Evolutionary conservation across 176 grass and related monocot genomes (phyloP).

Genomic region (Chloris gayana): DNA sequence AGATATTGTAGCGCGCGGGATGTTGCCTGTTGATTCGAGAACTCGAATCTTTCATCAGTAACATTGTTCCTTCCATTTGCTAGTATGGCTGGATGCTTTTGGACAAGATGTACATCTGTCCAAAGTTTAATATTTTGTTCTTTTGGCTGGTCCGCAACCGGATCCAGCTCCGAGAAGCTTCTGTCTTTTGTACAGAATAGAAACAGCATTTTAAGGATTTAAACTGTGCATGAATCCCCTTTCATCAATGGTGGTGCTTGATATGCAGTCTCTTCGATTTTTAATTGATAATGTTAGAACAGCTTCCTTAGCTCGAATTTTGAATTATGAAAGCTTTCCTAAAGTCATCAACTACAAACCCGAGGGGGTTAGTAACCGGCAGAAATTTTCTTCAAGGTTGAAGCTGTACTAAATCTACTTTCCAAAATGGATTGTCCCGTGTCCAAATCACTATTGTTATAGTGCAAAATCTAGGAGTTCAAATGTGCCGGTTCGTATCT

Average conservation of each 20-base stretch:
- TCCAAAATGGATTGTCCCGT: too few species aligned
- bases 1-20: slow-evolving; percentile 12
- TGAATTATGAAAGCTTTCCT: too few species aligned
- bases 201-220: slow-evolving; percentile 22
- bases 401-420: background rate
- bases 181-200: slow-evolving; percentile 48
- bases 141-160: slow-evolving; percentile 20
- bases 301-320: too few species aligned
- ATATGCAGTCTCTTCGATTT: background rate
- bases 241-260: background rate
- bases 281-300: too few species aligned
- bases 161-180: slow-evolving; percentile 37
- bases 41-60: slow-evolving; percentile 32
- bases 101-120: slow-evolving; percentile 13
- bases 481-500: too few species aligned
- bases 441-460: too few species aligned
- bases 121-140: background rate
- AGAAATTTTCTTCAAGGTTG: background rate
- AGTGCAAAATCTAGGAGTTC: too few species aligned
- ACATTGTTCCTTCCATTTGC: slow-evolving; percentile 39
- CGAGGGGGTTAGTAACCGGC: background rate
- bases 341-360: too few species aligned
- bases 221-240: background rate
- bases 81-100: slow-evolving; percentile 14
- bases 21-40: slow-evolving; percentile 28